A percentile compares a stretch with the other conserved stretches of the same genome.
These are phyloP conservation scores for Leucoagaricus sp. DNA, from an alignment of 1,284 basidiomycete genomes.

Conservation along the genomic window DNA sequence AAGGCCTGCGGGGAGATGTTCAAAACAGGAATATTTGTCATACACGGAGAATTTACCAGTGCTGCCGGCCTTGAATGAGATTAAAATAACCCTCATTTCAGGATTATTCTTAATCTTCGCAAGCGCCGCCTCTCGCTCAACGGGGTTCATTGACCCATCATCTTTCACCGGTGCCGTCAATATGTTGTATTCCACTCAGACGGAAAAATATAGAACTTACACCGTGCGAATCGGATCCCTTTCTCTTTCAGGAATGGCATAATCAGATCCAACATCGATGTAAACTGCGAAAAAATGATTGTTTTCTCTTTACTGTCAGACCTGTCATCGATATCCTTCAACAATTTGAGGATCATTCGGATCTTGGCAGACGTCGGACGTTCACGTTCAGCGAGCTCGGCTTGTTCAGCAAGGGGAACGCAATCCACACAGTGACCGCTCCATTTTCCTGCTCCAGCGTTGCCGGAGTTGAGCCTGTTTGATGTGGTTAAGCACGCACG, in stretches of 20 bases:
- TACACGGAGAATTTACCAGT: slow-evolving; percentile 56
- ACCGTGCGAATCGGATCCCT: slow-evolving; percentile 78
- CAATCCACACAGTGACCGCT: slow-evolving; percentile 62
- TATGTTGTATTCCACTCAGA: not conserved
- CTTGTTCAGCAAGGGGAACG: slow-evolving; percentile 47
- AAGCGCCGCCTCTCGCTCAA: slow-evolving; percentile 75
- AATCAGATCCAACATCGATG: slow-evolving; percentile 86
- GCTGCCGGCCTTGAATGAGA: slow-evolving; percentile 96
- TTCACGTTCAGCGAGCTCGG: slow-evolving; percentile 31
- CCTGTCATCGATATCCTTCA: slow-evolving; percentile 68
- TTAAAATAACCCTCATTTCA: slow-evolving; percentile 76
- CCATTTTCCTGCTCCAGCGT: slow-evolving; percentile 37
- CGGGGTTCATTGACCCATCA: slow-evolving; percentile 84
- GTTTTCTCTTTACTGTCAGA: slow-evolving; percentile 79
- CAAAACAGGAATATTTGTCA: not conserved
- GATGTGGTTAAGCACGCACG: not conserved
- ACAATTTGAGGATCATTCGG: slow-evolving; percentile 75
- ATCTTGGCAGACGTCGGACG: slow-evolving; percentile 85
- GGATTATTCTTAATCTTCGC: slow-evolving; percentile 69
- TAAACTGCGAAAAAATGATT: slow-evolving; percentile 90
- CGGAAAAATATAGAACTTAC: slow-evolving; percentile 50
- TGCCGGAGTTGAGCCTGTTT: slow-evolving; percentile 39
- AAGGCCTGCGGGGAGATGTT: slow-evolving; percentile 53
- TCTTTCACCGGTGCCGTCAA: slow-evolving; percentile 47
- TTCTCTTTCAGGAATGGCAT: slow-evolving; percentile 77